Evolutionary conservation across 2,329 filamentous ascomycete species (phyloP), one percentile per base, ranked within the genome.

Genomic region (Clonostachys sp.): DNA sequence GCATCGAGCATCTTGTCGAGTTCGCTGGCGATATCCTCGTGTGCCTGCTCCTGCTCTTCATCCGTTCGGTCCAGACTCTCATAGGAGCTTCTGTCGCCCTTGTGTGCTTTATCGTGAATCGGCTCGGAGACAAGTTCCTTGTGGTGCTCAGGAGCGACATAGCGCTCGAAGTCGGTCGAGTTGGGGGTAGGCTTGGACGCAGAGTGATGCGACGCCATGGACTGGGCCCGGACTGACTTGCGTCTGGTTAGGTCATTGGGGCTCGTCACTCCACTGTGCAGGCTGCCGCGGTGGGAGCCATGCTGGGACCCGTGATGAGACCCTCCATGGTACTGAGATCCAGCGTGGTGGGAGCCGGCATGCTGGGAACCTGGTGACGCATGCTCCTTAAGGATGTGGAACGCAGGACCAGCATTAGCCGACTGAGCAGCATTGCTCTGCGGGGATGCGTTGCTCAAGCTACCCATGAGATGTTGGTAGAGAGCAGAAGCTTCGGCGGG

Each of bases 111-210:
- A 40, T 83, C 83, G 53, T 74, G 78, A 39, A 91, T 73, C 24
- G 86, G 84, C 48, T 89, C 81, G 17, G 86, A 75, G 33, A 94
- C 86, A 44, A 84, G 86, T 64, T 89, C 85, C 54, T 74, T 81
- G 46, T 81, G 86, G 64, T 87, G 83, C 52, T 76, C 80, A 47
- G 51, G 51, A 30, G 57, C 51, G 42, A 51, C 53, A 40, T 58
- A 55, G 46, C 54, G 55, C 34, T 60, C 64, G 39, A 59, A 58
- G 16, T 66, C 65, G 39, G 58, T 55, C 5, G 57, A 56, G 1
- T 62, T 56, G 30, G 65, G 63, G 1, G 65, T 60, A 14, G 55
- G 52, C 46, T 50, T 57, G 48, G 45, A 34, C 24, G 24, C 44
- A 3, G 50, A 50, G 12, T 52, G 51, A n/a, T 50, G 48, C 14